Evolutionary conservation across 2,329 filamentous ascomycete species (phyloP).

Genomic region (Neonectria hederae): DNA sequence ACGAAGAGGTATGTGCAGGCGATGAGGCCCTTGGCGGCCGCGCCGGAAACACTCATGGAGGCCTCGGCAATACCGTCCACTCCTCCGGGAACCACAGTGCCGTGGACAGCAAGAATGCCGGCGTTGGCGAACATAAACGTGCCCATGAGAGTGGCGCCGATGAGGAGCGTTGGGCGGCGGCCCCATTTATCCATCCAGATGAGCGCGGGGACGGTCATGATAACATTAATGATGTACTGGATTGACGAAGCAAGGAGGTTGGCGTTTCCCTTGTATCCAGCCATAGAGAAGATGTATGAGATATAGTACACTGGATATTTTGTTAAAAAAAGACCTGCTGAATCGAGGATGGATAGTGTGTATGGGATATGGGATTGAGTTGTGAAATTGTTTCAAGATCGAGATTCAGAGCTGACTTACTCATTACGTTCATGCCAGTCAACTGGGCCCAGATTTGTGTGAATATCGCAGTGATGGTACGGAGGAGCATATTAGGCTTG

Average conservation of each 20-base stretch:
- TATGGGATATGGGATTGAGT: background rate
- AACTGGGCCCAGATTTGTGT: conserved; percentile 67
- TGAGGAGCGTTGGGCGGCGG: conserved; percentile 73
- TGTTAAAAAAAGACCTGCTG: background rate
- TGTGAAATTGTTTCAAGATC: too few species aligned
- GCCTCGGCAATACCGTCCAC: conserved; percentile 56
- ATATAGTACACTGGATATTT: conserved; percentile 68
- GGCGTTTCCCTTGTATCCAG: conserved; percentile 54
- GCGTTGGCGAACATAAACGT: conserved; percentile 66
- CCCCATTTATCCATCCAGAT: conserved; percentile 81
- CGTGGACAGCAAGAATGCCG: conserved; percentile 60
- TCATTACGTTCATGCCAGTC: conserved; percentile 67
- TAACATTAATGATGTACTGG: conserved; percentile 78
- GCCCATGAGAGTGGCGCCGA: conserved; percentile 73
- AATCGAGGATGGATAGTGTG: background rate
- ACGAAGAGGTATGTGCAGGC: conserved; percentile 74
- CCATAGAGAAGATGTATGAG: conserved; percentile 52
- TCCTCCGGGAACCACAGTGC: conserved; percentile 51
- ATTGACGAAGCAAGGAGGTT: conserved; percentile 65
- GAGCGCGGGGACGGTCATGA: conserved; percentile 80
- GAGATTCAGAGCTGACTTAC: too few species aligned
- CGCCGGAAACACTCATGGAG: conserved; percentile 58
- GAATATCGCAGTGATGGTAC: conserved; percentile 61
- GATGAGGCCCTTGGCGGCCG: conserved; percentile 69
- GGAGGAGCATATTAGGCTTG: conserved; percentile 69